Conservation (phyloP, 1,139 yeast genomes). For the Pichiaceae sp. region DNA sequence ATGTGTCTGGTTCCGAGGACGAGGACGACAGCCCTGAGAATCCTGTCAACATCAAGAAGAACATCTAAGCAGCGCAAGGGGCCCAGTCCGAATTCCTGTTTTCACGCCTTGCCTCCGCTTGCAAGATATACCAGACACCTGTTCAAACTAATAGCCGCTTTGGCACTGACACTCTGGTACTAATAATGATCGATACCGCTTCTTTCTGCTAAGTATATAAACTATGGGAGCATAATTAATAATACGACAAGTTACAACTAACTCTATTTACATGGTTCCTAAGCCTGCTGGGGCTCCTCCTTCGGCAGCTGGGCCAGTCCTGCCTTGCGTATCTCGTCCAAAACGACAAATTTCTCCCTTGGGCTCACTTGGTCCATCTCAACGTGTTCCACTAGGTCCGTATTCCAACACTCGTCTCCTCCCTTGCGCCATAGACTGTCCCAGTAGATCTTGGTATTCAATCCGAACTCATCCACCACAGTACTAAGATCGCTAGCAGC, state of each 20-base stretch:
- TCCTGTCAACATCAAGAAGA: conserved; percentile 3
- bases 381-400: conserved; percentile 47
- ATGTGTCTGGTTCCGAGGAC: conserved; percentile 4
- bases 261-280: not conserved
- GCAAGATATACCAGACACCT: not conserved
- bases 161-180: not conserved
- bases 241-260: not conserved
- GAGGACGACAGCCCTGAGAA: conserved; percentile 3
- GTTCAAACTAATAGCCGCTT: too few relatives aligned
- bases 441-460: conserved; percentile 59
- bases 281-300: not conserved
- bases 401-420: conserved; percentile 57
- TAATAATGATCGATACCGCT: not conserved
- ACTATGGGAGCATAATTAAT: not conserved
- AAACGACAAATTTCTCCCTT: conserved; percentile 54
- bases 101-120: not conserved
- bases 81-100: not conserved
- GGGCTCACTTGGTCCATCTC: conserved; percentile 51
- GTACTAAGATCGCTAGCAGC: conserved; percentile 81
- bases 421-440: conserved; percentile 85
- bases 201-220: not conserved
- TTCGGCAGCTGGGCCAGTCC: conserved; percentile 12
- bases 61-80: not conserved
- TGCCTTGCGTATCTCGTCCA: conserved; percentile 45
- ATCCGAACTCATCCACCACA: conserved; percentile 55